Conservation (phyloP, 1,284 basidiomycete species). For the Volvariella surrecta region DNA sequence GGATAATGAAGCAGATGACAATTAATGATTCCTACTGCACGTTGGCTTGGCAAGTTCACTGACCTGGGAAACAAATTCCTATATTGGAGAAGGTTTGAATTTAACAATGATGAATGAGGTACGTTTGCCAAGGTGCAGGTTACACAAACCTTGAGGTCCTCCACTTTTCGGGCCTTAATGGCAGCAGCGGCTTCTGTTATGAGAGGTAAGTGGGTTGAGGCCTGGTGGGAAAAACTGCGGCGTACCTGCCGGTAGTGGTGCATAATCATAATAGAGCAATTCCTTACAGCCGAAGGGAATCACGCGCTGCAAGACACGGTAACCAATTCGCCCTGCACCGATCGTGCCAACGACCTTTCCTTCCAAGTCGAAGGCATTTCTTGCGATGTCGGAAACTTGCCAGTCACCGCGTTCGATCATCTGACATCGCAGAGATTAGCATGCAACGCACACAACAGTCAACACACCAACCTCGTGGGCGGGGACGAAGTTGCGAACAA, state of each 20-base stretch:
- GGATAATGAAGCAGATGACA: too few species aligned
- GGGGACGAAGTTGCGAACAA: conserved; percentile 83
- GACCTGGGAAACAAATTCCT: conserved; percentile 70
- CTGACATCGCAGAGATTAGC: conserved; percentile 22
- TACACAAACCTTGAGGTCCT: conserved; percentile 59
- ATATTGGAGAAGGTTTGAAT: neutral
- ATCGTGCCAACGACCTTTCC: conserved; percentile 88
- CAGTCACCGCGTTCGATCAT: conserved; percentile 84
- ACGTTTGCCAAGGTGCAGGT: too few species aligned
- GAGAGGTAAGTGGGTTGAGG: neutral
- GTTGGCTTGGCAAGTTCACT: conserved; percentile 10
- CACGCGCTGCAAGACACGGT: conserved; percentile 85
- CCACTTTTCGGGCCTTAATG: conserved; percentile 70
- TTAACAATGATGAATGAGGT: neutral
- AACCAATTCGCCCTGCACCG: conserved; percentile 83
- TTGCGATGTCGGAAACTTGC: conserved; percentile 77
- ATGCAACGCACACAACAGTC: neutral
- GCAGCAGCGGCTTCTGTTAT: conserved; percentile 53
- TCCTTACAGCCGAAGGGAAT: conserved; percentile 87
- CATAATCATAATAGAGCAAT: conserved; percentile 91
- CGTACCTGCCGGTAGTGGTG: conserved; percentile 63
- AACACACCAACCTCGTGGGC: conserved; percentile 58
- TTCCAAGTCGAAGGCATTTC: conserved; percentile 84
- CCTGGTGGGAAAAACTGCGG: neutral
- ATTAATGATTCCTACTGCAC: conserved; percentile 1